Conservation (phyloP, 2,329 filamentous ascomycete species). For the Trichoderma sp. region DNA sequence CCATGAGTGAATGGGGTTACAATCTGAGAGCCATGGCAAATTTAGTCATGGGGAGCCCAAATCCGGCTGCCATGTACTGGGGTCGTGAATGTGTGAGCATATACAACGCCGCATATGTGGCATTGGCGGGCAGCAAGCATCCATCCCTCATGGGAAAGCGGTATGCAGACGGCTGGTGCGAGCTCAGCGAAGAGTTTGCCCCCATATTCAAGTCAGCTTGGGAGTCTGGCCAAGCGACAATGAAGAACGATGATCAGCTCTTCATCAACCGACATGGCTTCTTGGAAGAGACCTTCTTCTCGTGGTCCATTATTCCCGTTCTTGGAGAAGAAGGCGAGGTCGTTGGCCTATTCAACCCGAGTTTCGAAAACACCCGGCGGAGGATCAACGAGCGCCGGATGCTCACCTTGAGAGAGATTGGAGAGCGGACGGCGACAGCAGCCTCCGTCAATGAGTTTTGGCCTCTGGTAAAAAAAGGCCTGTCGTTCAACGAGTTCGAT, state of each 20-base stretch:
- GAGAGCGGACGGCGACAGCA: conserved; percentile 70
- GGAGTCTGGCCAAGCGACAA: conserved; percentile 70
- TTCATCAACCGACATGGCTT: conserved; percentile 68
- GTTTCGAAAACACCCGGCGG: conserved; percentile 75
- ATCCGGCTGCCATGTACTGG: conserved; percentile 78
- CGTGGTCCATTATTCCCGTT: conserved; percentile 76
- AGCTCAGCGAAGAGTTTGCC: conserved; percentile 71
- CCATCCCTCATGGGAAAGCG: conserved; percentile 69
- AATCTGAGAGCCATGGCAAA: conserved; percentile 77
- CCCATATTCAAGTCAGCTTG: conserved; percentile 66
- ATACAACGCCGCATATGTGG: conserved; percentile 71
- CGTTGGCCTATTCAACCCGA: conserved; percentile 73
- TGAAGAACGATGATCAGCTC: conserved; percentile 79
- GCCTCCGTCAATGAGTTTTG: conserved; percentile 71
- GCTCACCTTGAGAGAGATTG: conserved; percentile 73
- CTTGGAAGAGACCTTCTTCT: conserved; percentile 77
- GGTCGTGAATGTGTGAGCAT: conserved; percentile 64
- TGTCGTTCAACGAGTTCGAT: conserved; percentile 72
- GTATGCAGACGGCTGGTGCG: conserved; percentile 66
- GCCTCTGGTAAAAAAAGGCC: conserved; percentile 63
- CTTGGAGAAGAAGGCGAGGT: conserved; percentile 71
- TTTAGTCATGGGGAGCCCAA: conserved; percentile 74
- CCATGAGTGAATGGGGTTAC: conserved; percentile 68
- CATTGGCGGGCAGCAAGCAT: conserved; percentile 73
- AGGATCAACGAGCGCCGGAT: conserved; percentile 77